Evolutionary conservation across 192 early-diverging fungal species (phyloP), one percentile per base, ranked within the genome.

Genomic region (Paraglomus brasilianum): DNA sequence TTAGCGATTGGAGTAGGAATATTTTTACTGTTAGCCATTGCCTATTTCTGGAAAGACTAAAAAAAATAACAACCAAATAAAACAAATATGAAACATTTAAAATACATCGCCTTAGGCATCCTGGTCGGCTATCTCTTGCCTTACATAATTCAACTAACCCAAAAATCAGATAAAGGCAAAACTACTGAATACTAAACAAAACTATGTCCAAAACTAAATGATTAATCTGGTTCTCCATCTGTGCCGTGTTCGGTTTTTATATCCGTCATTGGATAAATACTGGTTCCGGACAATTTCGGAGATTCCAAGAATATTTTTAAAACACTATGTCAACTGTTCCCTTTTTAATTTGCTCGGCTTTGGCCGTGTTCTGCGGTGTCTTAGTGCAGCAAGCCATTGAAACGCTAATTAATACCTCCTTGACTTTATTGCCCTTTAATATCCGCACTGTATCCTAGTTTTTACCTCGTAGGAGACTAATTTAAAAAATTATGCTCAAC

Each of bases 181-280:
- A n/a, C n/a, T n/a, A n/a, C n/a, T n/a, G n/a, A n/a, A n/a, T n/a
- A n/a, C n/a, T 44, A 56, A 30, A 11, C 5, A 6, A 7, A 22
- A 1, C 0, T 56, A 22, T 10, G 39, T 14, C 30, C 19, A 62
- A 45, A 19, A 21, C 36, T 2, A 62, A 45, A 62, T 38, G 15
- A 45, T 9, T 62, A 43, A 61, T 61, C 40, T 43, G 39, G 19
- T 61, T 62, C 42, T 39, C 10, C 1, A 38, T 62, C 41, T 62
- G 59, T 21, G 41, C 45, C 15, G 2, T 62, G 0, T 40, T 5
- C 19, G 59, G 59, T 2, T 22, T 45, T 4, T 62, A 62, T 62
- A 9, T 62, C 45, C 59, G 59, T 15, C 59, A 62, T n/a, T 62
- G 59, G 45, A 24, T 24, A 19, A 62, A 62, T 22, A 62, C 59